Evolutionary conservation across 2,329 filamentous ascomycete species (phyloP).

Genomic region (Chrysosporium queenslandicum): DNA sequence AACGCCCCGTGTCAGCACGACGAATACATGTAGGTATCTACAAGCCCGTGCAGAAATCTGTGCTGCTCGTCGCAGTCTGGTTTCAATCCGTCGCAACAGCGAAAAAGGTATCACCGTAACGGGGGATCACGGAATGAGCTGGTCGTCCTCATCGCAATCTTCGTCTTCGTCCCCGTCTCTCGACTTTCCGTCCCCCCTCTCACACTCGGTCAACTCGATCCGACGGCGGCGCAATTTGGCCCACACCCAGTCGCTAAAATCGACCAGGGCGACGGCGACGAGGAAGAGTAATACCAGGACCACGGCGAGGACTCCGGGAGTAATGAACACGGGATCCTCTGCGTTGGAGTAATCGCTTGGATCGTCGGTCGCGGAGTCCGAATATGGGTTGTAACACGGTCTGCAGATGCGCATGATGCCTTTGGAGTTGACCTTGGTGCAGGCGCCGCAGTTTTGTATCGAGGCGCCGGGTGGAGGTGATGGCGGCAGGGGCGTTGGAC

Average conservation of each 20-base stretch:
- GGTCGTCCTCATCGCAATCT: background rate
- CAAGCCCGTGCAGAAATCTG: too few relatives aligned
- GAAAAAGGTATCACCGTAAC: background rate
- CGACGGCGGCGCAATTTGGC: background rate
- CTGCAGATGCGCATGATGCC: slow-evolving; percentile 7
- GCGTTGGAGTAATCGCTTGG: background rate
- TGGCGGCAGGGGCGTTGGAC: background rate
- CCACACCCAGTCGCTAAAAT: slow-evolving; percentile 5
- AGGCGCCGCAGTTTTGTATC: background rate
- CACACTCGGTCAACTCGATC: background rate
- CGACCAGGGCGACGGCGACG: slow-evolving; percentile 8
- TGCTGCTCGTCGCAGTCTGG: too few relatives aligned
- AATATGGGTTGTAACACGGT: slow-evolving; percentile 3
- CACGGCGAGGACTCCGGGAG: slow-evolving; percentile 3
- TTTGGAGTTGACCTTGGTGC: background rate
- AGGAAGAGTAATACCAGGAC: slow-evolving; percentile 8
- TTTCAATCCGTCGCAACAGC: too few relatives aligned
- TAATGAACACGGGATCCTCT: background rate
- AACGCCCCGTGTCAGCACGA: too few relatives aligned
- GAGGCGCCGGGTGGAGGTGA: background rate
- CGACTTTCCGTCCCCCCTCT: background rate
- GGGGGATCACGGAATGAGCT: slow-evolving; percentile 3
- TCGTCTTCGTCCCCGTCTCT: background rate
- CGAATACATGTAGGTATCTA: too few relatives aligned
- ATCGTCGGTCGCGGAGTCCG: background rate